Percentiles rank a stretch among this genome's conserved stretches.
phyloP scores from a whole-genome alignment of 148 eudicot species.

The Salicornia ramosissima region DNA sequence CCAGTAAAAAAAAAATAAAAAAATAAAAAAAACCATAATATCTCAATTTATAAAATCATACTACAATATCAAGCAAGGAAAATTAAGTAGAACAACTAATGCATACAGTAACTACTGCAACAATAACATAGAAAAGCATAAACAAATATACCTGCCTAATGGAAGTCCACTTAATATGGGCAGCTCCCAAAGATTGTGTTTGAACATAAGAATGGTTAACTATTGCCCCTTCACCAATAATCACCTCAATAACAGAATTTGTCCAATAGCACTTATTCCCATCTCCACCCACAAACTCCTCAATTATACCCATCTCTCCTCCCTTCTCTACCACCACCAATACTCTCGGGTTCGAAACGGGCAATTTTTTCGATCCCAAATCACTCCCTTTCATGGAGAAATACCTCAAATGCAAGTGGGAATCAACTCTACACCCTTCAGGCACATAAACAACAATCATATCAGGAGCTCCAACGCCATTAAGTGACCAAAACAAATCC shows the following conservation, averaged over 20 bases:
- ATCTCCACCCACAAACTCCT: constrained; percentile 61
- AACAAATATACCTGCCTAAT: constrained; percentile 84
- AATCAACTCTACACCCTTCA: constrained; percentile 66
- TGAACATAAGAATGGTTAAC: constrained; percentile 85
- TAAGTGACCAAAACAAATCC: constrained; percentile 85
- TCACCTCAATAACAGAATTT: constrained; percentile 72
- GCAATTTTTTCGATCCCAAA: constrained; percentile 51
- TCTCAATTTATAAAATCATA: too few relatives aligned
- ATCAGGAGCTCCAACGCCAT: constrained; percentile 83
- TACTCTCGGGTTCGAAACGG: constrained; percentile 83
- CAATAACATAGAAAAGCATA: constrained; percentile 8
- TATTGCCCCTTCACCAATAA: constrained; percentile 69
- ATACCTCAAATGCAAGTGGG: constrained; percentile 60
- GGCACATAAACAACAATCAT: constrained; percentile 79
- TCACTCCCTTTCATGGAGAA: constrained; percentile 48
- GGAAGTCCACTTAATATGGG: constrained; percentile 91
- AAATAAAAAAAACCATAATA: not conserved
- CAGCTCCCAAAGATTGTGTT: constrained; percentile 71
- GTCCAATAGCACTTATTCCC: constrained; percentile 74
- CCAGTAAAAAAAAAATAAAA: too few relatives aligned
- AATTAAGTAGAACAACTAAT: not conserved
- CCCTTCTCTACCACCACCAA: constrained; percentile 89
- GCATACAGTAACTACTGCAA: not conserved
- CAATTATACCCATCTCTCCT: constrained; percentile 68
- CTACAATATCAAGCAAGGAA: not conserved